These are phyloP conservation scores for Ampelocalamus luodianensis DNA, from an alignment of 176 grass and related monocot species.

Conservation along the genomic window DNA sequence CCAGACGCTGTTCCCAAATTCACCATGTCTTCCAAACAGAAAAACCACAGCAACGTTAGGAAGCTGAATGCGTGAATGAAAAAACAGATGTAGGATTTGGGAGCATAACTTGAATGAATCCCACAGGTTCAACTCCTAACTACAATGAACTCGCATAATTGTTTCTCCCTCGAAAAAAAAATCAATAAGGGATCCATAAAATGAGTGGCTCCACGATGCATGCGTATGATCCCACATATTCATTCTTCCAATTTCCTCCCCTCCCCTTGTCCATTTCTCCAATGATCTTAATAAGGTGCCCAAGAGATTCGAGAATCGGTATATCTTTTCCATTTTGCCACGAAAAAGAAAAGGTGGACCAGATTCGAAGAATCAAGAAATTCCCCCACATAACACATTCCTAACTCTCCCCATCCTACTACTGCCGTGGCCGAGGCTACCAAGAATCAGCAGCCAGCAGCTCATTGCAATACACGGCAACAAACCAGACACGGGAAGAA, in stretches of 20 bases:
- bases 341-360: neutral
- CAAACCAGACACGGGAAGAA: neutral
- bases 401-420: neutral
- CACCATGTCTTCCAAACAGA: conserved; percentile 47
- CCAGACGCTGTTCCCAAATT: conserved; percentile 31
- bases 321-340: neutral
- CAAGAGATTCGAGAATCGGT: conserved; percentile 43
- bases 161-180: neutral
- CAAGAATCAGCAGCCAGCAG: neutral
- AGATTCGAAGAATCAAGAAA: conserved; percentile 39
- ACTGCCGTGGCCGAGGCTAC: neutral
- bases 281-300: neutral
- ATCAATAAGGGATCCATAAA: neutral
- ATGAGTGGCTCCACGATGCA: neutral
- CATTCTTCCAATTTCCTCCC: neutral
- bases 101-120: conserved; percentile 19
- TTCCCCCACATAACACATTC: conserved; percentile 28
- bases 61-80: conserved; percentile 21
- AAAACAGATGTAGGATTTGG: neutral
- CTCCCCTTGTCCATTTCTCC: neutral
- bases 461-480: neutral
- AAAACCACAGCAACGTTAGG: neutral
- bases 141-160: neutral
- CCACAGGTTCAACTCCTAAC: neutral
- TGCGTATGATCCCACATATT: neutral